Percentiles rank a stretch among this genome's conserved stretches.
Conservation (phyloP, 768 basidiomycete genomes). For the Russula abietina region DNA sequence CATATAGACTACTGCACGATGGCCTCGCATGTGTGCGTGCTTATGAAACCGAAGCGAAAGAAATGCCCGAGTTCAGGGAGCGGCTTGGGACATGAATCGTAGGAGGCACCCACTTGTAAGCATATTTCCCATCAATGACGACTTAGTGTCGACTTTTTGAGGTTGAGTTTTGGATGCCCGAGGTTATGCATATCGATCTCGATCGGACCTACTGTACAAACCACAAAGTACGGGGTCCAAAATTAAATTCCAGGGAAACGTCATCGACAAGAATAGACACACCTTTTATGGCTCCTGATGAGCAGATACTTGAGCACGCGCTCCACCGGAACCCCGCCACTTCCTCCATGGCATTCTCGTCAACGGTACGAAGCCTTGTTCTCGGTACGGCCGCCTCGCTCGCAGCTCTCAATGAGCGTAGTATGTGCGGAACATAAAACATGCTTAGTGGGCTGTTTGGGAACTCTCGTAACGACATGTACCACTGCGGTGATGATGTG, state of each 20-base stretch:
- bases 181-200: constrained; percentile 60
- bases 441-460: constrained; percentile 63
- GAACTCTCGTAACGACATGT: too few species aligned
- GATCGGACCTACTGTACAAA: constrained; percentile 60
- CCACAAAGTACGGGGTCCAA: constrained; percentile 29
- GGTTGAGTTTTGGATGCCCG: constrained; percentile 43
- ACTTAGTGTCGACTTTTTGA: too few species aligned
- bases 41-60: constrained; percentile 32
- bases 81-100: constrained; percentile 19
- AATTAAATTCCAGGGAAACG: neutral
- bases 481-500: too few species aligned
- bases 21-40: constrained; percentile 38
- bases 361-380: constrained; percentile 27
- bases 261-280: constrained; percentile 15
- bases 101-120: constrained; percentile 42
- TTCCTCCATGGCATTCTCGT: constrained; percentile 25
- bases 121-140: constrained; percentile 50
- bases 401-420: constrained; percentile 42
- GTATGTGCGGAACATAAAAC: constrained; percentile 58
- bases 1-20: constrained; percentile 45
- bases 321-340: constrained; percentile 42
- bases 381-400: constrained; percentile 42
- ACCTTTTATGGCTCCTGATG: constrained; percentile 65
- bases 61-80: constrained; percentile 26
- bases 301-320: constrained; percentile 54